Evolutionary conservation across 1,284 basidiomycete genomes (phyloP), one percentile per base, ranked within the genome.

Genomic region (Sphagnurus paluster): DNA sequence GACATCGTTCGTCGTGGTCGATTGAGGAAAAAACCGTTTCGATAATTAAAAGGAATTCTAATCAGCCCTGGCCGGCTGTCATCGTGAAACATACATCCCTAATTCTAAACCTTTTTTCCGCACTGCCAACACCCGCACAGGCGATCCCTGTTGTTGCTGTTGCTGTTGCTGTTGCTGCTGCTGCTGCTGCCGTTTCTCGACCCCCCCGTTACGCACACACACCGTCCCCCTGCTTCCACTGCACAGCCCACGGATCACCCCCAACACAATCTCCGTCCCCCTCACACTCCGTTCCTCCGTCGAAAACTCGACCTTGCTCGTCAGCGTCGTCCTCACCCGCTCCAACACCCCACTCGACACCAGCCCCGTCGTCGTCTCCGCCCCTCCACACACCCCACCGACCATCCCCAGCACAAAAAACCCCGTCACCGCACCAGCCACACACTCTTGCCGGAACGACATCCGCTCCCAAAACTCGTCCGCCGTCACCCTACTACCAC

Each of bases 391-490:
- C n/a, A n/a, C n/a, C n/a, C n/a, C n/a, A n/a, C n/a, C n/a, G n/a
- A n/a, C n/a, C 52, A 77, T 64, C 24, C 71, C 72, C 49, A 91
- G 64, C 13, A 81, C 77, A 64, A 97, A 96, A 70, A 98, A 98
- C 0, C 89, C 93, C 1, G 92, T 95, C 10, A 95, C 77, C 3
- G 90, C 88, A 2, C 93, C 76, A 53, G 84, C 74, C 35, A 87
- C 79, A 61, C 94, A 97, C 65, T 98, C 94, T 61, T 97, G 94
- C 25, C 94, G 78, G 68, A 90, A 95, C 20, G 87, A 92, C 87
- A 98, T 93, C 11, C 92, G 77, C 65, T 94, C 92, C 90, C 93
- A 96, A 66, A 94, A 98, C 61, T 96, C 93, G 40, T 85, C 86
- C 23, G 79, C 61, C 0, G 71, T 63, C 50, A 87, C 83, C 53